Evolutionary conservation across 2,329 filamentous ascomycete species (phyloP).

Genomic region (Fusarium sp.): DNA sequence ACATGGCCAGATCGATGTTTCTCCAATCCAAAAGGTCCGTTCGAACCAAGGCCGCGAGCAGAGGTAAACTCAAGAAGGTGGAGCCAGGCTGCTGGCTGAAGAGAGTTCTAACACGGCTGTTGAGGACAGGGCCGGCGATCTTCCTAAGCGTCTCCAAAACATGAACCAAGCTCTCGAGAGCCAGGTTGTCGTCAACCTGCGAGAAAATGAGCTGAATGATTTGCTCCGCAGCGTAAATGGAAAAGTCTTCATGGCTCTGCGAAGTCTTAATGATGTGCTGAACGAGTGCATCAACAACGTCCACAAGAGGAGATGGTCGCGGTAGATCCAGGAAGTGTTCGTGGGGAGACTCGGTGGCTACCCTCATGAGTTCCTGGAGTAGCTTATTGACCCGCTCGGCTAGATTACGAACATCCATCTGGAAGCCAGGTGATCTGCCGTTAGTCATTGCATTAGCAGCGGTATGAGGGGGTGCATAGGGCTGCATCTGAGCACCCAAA

Average conservation of each 20-base stretch:
- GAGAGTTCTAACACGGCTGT: slow-evolving; percentile 62
- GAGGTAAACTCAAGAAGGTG: slow-evolving; percentile 63
- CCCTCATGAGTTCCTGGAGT: slow-evolving; percentile 63
- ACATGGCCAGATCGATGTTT: slow-evolving; percentile 74
- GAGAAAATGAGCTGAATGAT: slow-evolving; percentile 66
- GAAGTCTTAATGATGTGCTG: slow-evolving; percentile 70
- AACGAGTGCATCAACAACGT: slow-evolving; percentile 68
- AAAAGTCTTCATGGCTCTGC: slow-evolving; percentile 67
- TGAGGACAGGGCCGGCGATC: slow-evolving; percentile 63
- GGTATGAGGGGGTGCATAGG: slow-evolving; percentile 63
- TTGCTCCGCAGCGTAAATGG: slow-evolving; percentile 66
- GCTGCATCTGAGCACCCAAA: slow-evolving; percentile 60
- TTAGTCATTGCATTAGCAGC: slow-evolving; percentile 53
- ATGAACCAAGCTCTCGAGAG: slow-evolving; percentile 69
- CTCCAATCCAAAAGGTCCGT: slow-evolving; percentile 70
- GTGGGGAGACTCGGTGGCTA: slow-evolving; percentile 61
- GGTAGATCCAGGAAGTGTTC: slow-evolving; percentile 68
- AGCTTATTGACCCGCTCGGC: slow-evolving; percentile 66
- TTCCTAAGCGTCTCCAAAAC: slow-evolving; percentile 68
- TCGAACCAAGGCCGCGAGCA: slow-evolving; percentile 64
- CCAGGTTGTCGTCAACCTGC: slow-evolving; percentile 61
- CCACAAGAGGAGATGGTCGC: slow-evolving; percentile 65
- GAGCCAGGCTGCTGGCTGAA: slow-evolving; percentile 66
- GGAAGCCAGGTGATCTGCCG: slow-evolving; percentile 58
- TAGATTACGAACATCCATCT: slow-evolving; percentile 61